Evolutionary conservation across 163 green algal genomes (phyloP).

Genomic region (Chlorella variabilis): DNA sequence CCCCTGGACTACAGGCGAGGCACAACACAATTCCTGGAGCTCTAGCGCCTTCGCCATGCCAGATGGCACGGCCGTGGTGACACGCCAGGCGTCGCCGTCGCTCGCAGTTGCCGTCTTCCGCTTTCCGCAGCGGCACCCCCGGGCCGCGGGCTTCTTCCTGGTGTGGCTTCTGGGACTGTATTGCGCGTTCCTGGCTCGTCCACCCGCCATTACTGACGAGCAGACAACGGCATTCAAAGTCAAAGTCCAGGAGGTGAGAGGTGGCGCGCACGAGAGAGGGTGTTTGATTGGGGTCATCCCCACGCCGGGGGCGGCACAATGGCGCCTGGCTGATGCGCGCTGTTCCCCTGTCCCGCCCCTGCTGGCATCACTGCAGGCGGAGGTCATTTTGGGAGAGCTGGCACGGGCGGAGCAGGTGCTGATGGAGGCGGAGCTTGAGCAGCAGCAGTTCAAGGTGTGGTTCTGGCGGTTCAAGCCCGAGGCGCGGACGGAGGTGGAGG

Average conservation of each 20-base stretch:
- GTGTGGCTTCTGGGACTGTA: constrained; percentile 63
- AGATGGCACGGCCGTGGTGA: not conserved
- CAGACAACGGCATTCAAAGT: constrained; percentile 40
- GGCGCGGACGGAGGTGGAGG: constrained; percentile 37
- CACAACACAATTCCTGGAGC: no score
- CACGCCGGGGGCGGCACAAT: no score
- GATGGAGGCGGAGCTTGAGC: constrained; percentile 38
- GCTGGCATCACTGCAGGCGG: constrained; percentile 20
- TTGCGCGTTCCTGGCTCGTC: constrained; percentile 46
- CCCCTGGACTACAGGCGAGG: no score
- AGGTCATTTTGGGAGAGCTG: constrained; percentile 27
- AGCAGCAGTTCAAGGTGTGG: constrained; percentile 56
- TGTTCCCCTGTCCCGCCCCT: not conserved
- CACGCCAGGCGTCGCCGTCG: not conserved
- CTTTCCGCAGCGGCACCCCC: not conserved
- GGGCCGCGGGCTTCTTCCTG: not conserved
- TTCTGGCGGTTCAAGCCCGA: constrained; percentile 59
- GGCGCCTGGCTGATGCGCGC: no score
- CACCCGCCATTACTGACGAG: constrained; percentile 35
- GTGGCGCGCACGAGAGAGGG: no score
- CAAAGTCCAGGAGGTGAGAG: constrained; percentile 43
- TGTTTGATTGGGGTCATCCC: no score
- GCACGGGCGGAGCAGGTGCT: constrained; percentile 24
- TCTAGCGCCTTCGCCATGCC: no score
- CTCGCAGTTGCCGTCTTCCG: not conserved